Base-by-base conservation (phyloP, 331 rosid genomes). In the Cydonia oblonga region DNA sequence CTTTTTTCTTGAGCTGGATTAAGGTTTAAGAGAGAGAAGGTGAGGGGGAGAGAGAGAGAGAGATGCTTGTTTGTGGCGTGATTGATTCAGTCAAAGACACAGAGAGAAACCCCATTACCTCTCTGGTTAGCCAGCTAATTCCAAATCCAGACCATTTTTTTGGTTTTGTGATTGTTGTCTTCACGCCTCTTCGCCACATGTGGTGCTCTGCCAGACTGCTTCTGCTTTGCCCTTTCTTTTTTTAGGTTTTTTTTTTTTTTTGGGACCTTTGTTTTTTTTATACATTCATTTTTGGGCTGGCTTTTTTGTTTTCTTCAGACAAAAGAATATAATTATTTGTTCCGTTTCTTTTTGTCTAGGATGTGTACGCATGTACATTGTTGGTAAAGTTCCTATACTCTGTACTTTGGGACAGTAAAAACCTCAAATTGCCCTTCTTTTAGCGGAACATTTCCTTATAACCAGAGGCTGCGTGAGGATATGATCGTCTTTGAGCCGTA, bases 41-140 rank as follows among this genome's bases (percentile, higher is more conserved):
- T 6, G 10, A 19, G 42, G 5, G 24, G 58, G 49, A 19, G 49
- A n/a, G 23, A 28, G 24, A 67, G 57, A 44, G 32, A 61, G 58
- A 30, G 11, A 16, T 7, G 12, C 16, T 25, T 33, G 28, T 11
- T 63, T 2, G 56, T 18, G 65, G 64, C 40, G 11, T 2, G 60
- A 16, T 4, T 35, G 84, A 66, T 66, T 33, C 14, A 62, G 81
- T 53, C 53, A 81, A 76, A 28, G 16, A 33, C 38, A 2, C 10
- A 8, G 10, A 33, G 38, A 33, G 40, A 46, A 58, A 58, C 15
- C 75, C 66, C 69, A 60, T 5, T 46, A 25, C 59, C 65, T 20
- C 62, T 73, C 66, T 33, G 22, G 28, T 58, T 70, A 42, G 69
- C 71, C 81, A 71, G 51, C 84, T 20, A 73, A 35, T 68, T 32